phyloP scores from a whole-genome alignment of 208 protist genomes.

The Trypanosoma cruzi region DNA sequence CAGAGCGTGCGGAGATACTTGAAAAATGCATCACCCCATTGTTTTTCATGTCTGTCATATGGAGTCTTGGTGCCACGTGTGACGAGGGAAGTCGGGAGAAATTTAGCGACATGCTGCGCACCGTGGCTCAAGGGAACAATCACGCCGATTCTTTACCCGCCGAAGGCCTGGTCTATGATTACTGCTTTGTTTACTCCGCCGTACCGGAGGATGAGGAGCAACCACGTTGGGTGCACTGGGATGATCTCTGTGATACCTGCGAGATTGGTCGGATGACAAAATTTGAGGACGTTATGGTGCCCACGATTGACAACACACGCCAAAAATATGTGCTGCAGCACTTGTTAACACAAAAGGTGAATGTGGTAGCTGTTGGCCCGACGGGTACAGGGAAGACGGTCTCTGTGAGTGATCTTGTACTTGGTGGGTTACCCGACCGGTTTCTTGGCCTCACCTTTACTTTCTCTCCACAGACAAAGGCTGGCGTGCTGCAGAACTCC shows the following conservation, averaged over 20 bases:
- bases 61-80: slow-evolving; percentile 95
- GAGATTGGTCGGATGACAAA: slow-evolving; percentile 56
- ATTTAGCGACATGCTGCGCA: slow-evolving; percentile 92
- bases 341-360: slow-evolving; percentile 72
- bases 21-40: slow-evolving; percentile 66
- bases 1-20: slow-evolving; percentile 55
- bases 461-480: slow-evolving; percentile 94
- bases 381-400: slow-evolving; percentile 96
- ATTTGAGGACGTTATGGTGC: slow-evolving; percentile 94
- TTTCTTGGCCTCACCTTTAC: slow-evolving; percentile 90
- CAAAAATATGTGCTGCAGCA: slow-evolving; percentile 89
- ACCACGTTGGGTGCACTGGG: slow-evolving; percentile 79
- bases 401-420: slow-evolving; percentile 78
- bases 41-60: slow-evolving; percentile 97
- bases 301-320: slow-evolving; percentile 93
- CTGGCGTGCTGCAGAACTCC: slow-evolving; percentile 86
- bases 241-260: slow-evolving; percentile 50
- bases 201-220: slow-evolving; percentile 42
- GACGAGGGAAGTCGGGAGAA: slow-evolving; percentile 82
- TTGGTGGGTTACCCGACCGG: slow-evolving; percentile 77
- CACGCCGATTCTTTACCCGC: slow-evolving; percentile 55
- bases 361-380: slow-evolving; percentile 89
- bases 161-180: slow-evolving; percentile 94
- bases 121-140: slow-evolving; percentile 45
- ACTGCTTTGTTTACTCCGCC: slow-evolving; percentile 76